A percentile compares a stretch with the other conserved stretches of the same genome.
Conservation (phyloP, 108 stramenopile species). For the Pseudonitzschia delicatissima region DNA sequence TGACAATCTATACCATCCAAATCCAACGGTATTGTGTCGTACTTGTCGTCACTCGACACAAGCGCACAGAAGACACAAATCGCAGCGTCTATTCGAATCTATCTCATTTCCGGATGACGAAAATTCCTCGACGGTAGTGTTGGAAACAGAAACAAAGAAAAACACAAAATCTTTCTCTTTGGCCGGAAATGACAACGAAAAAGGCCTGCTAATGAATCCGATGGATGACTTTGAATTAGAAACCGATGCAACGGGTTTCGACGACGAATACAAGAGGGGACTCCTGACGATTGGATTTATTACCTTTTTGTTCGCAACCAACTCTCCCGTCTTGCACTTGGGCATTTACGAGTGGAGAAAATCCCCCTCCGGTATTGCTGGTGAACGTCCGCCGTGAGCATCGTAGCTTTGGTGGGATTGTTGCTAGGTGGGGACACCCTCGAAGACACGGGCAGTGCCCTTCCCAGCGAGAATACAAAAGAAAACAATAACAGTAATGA, state of each 20-base stretch:
- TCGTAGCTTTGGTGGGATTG: slow-evolving; percentile 57
- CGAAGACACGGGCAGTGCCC: not conserved
- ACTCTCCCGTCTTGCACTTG: slow-evolving; percentile 56
- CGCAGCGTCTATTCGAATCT: too few species aligned
- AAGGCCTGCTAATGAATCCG: not conserved
- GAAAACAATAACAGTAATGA: slow-evolving; percentile 33
- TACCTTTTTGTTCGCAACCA: slow-evolving; percentile 66
- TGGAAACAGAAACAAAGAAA: too few species aligned
- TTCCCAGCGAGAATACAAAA: too few species aligned
- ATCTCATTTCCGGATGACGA: too few species aligned
- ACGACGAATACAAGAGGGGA: slow-evolving; percentile 46
- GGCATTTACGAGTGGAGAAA: not conserved
- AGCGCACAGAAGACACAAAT: too few species aligned
- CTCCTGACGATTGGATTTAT: slow-evolving; percentile 66
- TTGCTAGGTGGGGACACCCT: slow-evolving; percentile 45
- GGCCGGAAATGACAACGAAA: not conserved
- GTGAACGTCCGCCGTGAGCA: slow-evolving; percentile 67
- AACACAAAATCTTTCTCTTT: too few species aligned
- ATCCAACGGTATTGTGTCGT: too few species aligned
- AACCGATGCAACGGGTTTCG: not conserved
- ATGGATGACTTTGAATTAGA: not conserved
- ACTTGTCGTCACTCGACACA: too few species aligned
- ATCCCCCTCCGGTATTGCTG: slow-evolving; percentile 52
- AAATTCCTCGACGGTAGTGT: too few species aligned
- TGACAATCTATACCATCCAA: too few species aligned